Evolutionary conservation across 176 grass and related monocot species (phyloP), one percentile per base, ranked within the genome.

Genomic region (Cenchrus fungigraminus): DNA sequence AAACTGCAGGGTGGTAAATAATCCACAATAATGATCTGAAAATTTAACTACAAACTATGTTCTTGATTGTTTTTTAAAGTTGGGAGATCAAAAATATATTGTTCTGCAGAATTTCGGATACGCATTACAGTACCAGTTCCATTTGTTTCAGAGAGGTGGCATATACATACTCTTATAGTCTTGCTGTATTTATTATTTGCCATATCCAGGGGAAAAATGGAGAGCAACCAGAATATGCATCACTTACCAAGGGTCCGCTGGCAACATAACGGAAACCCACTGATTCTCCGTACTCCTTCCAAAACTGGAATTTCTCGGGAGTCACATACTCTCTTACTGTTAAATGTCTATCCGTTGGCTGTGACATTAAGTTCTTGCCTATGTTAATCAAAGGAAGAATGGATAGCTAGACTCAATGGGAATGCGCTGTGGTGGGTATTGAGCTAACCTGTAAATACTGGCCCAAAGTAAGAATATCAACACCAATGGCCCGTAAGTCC

Each of bases 211-310:
- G 37, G 7, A 65, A 6, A 78, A 65, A 31, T 54, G 20, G 9
- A 29, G 8, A 34, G 31, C 45, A 53, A 82, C 12, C 40, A 5
- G 40, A 10, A 51, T 6, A 71, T 58, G 68, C 7, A 79, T 54
- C 28, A 61, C 52, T 88, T 91, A 99, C 97, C 89, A 96, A 79
- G n/a, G 97, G 97, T 82, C 97, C 97, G 25, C 97, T 99, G 8
- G 97, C 91, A 65, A 94, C 93, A 88, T 99, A 96, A 70, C 91
- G 73, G 68, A 99, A 96, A 83, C 90, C 97, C 19, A 89, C 37
- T 0, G 93, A 94, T 91, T 99, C 97, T 78, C 97, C 93, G 74
- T 94, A 89, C 52, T 91, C 86, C 82, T 99, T 99, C 93, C 97
- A 99, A 71, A 89, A 92, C 50, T 89, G 83, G 86, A 99, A 99